Evolutionary conservation across 352 stramenopile species (phyloP).

Genomic region (Aphanomyces stellatus): DNA sequence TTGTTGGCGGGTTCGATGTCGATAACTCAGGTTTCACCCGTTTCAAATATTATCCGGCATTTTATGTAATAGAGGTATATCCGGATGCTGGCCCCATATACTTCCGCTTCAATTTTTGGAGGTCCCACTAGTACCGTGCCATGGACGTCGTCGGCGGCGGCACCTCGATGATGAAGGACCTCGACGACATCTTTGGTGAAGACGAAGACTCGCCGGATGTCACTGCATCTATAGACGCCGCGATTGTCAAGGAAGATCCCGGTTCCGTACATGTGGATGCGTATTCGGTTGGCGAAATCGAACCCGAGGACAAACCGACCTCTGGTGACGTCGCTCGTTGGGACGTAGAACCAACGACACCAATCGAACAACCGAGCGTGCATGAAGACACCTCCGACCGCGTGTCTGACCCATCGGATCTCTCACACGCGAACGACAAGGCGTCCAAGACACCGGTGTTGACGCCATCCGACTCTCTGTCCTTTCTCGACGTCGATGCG

Average conservation of each 20-base stretch:
- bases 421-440: no score
- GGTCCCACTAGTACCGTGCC: not conserved
- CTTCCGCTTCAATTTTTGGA: not conserved
- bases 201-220: not conserved
- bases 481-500: conserved; percentile 1
- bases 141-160: conserved; percentile 1
- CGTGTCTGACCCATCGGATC: no score
- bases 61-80: not conserved
- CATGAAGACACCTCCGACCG: not conserved
- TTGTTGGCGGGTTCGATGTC: no score
- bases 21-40: no score
- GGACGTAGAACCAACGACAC: no score
- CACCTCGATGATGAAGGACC: conserved; percentile 5
- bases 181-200: conserved; percentile 17
- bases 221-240: not conserved
- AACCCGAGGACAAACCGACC: no score
- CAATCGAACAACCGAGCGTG: not conserved
- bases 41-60: no score
- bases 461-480: not conserved
- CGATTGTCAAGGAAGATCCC: not conserved
- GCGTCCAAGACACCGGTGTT: not conserved
- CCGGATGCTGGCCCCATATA: not conserved
- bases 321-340: no score
- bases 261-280: no score
- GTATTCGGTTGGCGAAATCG: no score